phyloP scores from a whole-genome alignment of 306 rosid genomes.

The Mucuna pruriens region DNA sequence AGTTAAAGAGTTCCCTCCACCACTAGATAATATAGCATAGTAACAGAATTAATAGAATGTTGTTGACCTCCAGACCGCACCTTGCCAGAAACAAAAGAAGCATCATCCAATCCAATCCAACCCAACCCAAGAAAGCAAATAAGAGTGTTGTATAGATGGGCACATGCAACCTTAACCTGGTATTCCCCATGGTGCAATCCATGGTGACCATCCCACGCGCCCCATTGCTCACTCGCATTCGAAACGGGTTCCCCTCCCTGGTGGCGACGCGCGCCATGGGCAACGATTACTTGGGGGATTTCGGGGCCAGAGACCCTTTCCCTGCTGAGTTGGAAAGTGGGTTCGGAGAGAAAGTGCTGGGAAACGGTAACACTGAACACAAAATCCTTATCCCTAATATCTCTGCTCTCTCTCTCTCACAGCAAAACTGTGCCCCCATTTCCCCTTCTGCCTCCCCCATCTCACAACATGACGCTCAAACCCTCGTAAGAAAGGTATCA shows the following conservation, averaged over 20 bases:
- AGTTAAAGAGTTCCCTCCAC: not conserved
- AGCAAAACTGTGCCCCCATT: conserved; percentile 57
- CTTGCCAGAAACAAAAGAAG: not conserved
- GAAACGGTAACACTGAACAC: conserved; percentile 66
- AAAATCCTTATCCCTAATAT: conserved; percentile 83
- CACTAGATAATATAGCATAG: conserved; percentile 5
- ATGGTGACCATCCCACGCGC: not conserved
- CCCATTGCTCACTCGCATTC: not conserved
- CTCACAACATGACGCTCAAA: conserved; percentile 58
- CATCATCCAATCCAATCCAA: not conserved
- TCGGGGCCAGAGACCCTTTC: conserved; percentile 90
- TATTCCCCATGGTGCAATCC: not conserved
- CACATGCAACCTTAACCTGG: not conserved
- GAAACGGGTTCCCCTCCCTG: not conserved
- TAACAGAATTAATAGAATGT: too few species aligned
- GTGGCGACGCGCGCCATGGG: conserved; percentile 35
- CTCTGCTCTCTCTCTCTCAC: conserved; percentile 71
- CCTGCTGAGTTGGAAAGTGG: conserved; percentile 82
- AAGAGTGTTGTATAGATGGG: conserved; percentile 11
- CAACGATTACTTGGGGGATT: conserved; percentile 63
- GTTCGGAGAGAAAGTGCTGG: conserved; percentile 82
- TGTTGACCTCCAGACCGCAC: not conserved
- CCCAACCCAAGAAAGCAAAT: not conserved
- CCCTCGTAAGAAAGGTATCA: conserved; percentile 68
- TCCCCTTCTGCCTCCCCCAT: conserved; percentile 64